Evolutionary conservation across 2,329 filamentous ascomycete species (phyloP), one percentile per base, ranked within the genome.

Genomic region (Nemania abortiva): DNA sequence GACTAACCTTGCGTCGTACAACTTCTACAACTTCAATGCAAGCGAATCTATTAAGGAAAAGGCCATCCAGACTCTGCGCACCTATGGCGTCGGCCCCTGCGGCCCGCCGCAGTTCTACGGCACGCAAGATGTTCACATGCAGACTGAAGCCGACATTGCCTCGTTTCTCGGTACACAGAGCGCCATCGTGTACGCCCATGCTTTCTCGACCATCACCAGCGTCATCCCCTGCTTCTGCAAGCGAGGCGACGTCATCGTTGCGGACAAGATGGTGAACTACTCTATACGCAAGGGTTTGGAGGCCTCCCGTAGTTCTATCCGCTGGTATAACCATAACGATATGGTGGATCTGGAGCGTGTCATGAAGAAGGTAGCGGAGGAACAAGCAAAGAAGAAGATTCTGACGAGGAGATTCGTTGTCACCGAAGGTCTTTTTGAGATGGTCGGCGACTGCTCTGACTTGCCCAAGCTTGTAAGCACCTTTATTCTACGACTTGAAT

Each of bases 201-300:
- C 95, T 3, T 98, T 99, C 79, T 97, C 93, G 29, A 98, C 96
- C 49, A 97, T 98, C 69, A 95, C 93, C n/a, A 95, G 92, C 79
- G 95, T 98, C 24, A 98, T 99, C 70, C 97, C 96, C 0, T 92
- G 95, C 1, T 99, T 99, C 79, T 97, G 93, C 79, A 99, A 99
- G 85, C 89, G 96, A 76, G 96, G 96, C 59, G 96, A 99, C 80
- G 93, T 98, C 77, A 98, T 99, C 75, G 93, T 99, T 63, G 96
- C 94, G 50, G 96, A 99, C 82, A 92, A 92, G 74, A 93, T 94
- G 42, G 92, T 96, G 79, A 98, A 97, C 80, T 98, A 93, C 83
- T 90, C 95, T 11, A 95, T 98, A 74, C 91, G 96, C 63, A 97
- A 97, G 82, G 97, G 96, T 42, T 88, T 99, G 7, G 94, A 99